Base-by-base conservation (phyloP, 75 land plant genomes). In the Picea glauca region DNA sequence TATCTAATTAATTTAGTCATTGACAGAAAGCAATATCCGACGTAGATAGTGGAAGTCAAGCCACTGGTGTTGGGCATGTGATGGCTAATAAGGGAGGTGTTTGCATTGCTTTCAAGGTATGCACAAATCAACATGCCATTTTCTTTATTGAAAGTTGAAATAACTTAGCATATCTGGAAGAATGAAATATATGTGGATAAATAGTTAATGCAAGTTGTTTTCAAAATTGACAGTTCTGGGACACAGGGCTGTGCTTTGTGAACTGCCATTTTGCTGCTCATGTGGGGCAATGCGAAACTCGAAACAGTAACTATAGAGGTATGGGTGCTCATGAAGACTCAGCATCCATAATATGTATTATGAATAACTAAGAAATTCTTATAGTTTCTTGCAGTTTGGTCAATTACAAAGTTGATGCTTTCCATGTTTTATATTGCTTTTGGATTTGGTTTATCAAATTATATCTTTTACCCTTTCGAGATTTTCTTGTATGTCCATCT, bases 231-330 rank as follows among this genome's bases (percentile, higher is more conserved):
- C 79, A 84, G 81, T 87, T 86, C 58, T 87, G 89, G 89, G 89
- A 87, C 72, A 87, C 88, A n/a, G 83, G 78, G 14, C 43, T 87
- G 17, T 87, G 89, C 79, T 87, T 87, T 77, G 81, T 87, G 46
- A 87, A 87, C 75, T 87, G 81, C 70, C 88, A 86, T 78, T 86
- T 86, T 68, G 87, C 88, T 80, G 88, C 88, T 72, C 88, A 86
- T 58, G 87, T 54, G 43, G 88, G 88, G 40, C 88, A 86, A 26
- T 84, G 87, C 80, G 83, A 86, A 43, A 73, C 80, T 43, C 86
- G 88, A 40, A 86, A 54, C 21, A 75, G 76, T 54, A 57, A 75
- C 35, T 75, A 75, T 75, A 75, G 76, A 75, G 76, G 76, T 75
- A 75, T 21, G 60, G 11, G 13, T 56, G 73, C n/a, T 17, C 12